These are phyloP conservation scores for Drechslerella dactyloides DNA, from an alignment of 2,329 filamentous ascomycete genomes.

Conservation along the genomic window DNA sequence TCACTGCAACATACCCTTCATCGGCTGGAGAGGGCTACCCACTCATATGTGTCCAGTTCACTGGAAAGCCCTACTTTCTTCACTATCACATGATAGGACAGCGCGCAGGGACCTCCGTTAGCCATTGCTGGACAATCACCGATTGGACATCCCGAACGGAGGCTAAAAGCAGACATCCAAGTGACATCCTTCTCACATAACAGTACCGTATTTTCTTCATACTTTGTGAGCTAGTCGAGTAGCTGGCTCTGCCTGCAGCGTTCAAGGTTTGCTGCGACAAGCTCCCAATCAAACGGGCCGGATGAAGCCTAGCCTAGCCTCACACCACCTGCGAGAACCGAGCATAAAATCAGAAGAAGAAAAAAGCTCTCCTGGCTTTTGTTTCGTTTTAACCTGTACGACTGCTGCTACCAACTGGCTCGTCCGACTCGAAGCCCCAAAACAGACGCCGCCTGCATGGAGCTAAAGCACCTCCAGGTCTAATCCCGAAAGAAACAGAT, in stretches of 20 bases:
- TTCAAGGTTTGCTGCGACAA: slow-evolving; percentile 39
- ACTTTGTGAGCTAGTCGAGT: too few relatives aligned
- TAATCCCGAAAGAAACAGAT: slow-evolving; percentile 26
- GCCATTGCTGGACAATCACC: not conserved
- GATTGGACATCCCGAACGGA: slow-evolving; percentile 25
- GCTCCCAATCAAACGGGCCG: slow-evolving; percentile 23
- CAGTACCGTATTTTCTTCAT: too few relatives aligned
- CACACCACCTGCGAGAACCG: slow-evolving; percentile 13
- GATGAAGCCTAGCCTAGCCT: slow-evolving; percentile 39
- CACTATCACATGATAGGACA: slow-evolving; percentile 40
- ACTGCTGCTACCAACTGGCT: slow-evolving; percentile 30
- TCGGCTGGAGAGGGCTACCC: not conserved
- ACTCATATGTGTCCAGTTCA: not conserved
- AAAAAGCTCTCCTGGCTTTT: slow-evolving; percentile 9
- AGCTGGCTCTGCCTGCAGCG: slow-evolving; percentile 40
- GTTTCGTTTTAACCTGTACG: slow-evolving; percentile 42
- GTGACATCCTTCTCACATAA: slow-evolving; percentile 38
- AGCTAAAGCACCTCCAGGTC: slow-evolving; percentile 36
- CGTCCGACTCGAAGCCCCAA: slow-evolving; percentile 34
- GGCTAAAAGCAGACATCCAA: slow-evolving; percentile 32
- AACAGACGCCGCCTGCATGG: slow-evolving; percentile 28
- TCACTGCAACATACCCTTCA: not conserved
- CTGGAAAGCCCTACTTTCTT: not conserved
- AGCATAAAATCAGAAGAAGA: slow-evolving; percentile 5
- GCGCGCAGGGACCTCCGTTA: slow-evolving; percentile 40